Base-by-base conservation (phyloP, 2,329 filamentous ascomycete species). In the Verticillium nonalfalfae region DNA sequence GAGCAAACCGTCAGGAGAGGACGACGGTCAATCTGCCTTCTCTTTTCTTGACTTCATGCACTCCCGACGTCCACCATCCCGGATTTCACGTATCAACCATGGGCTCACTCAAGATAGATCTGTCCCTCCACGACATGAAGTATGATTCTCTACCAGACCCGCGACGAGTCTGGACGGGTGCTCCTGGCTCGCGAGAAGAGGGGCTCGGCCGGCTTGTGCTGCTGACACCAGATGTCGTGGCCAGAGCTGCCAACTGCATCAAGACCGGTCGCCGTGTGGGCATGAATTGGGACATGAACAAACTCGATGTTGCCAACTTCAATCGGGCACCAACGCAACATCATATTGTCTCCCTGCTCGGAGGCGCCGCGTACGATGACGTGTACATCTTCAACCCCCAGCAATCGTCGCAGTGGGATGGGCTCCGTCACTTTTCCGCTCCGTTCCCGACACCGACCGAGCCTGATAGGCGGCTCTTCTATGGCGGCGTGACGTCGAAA, bases 221-320 rank as follows among this genome's bases (percentile, higher is more conserved):
- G 3, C 75, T 86, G 33, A 85, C 83, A 0, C 78, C 81, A 1
- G 75, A 82, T 1, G 72, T 80, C 1, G 80, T 85, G 3, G 76
- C 78, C 6, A 73, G 74, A 26, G 76, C 80, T 0, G 82, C 83
- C 2, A 72, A 74, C 4, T 79, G 83, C 65, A 85, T 86, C 66
- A 75, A 73, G 45, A 80, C 78, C 0, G 84, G 84, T 13, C 73
- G 74, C 21, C 75, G 81, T 36, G 77, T 85, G 31, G 79, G 79
- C 10, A 74, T 86, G 45, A 78, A 78, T 33, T 86, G 83, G 83
- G 79, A 82, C 31, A 68, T 86, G 63, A 79, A 77, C 21, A 85
- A 85, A 66, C 71, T 85, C 2, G 81, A 85, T 61, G 77, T 80
- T 65, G 80, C 83, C 1, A 80, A 81, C 63, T 80, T 85, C 65